phyloP scores from a whole-genome alignment of 495 filamentous ascomycete genomes.

The Penicillium simplicissimum region DNA sequence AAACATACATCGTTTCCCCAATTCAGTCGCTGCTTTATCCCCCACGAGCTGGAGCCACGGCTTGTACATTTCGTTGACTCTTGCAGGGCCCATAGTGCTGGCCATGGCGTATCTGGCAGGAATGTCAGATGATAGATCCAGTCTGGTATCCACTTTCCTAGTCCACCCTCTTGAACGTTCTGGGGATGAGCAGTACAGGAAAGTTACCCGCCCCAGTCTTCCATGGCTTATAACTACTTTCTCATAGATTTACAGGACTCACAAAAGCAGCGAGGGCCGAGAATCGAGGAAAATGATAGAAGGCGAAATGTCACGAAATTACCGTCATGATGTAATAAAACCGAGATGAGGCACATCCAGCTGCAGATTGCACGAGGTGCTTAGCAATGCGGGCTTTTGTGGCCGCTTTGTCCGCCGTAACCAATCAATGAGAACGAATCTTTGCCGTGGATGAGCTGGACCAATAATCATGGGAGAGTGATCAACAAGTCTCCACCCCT shows the following conservation, averaged over 20 bases:
- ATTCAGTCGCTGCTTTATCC: not conserved
- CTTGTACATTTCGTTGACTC: not conserved
- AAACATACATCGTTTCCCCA: not conserved
- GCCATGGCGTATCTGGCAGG: not conserved
- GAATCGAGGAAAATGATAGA: not conserved
- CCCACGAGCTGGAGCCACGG: not conserved
- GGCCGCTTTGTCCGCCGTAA: not conserved
- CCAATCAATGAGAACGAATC: not conserved
- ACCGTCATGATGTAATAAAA: not conserved
- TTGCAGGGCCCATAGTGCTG: not conserved
- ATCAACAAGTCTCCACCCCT: not conserved
- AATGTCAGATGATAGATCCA: no score
- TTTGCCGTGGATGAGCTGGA: not conserved
- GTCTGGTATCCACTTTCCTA: no score
- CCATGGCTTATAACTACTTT: not conserved
- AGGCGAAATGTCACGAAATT: not conserved
- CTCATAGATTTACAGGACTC: not conserved
- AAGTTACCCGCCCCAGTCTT: no score
- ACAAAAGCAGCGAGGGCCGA: not conserved
- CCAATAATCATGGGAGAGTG: not conserved
- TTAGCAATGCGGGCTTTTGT: not conserved
- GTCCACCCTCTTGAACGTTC: no score
- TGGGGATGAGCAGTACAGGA: no score
- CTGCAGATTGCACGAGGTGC: not conserved
- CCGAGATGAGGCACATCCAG: not conserved